Base-by-base conservation (phyloP, 768 basidiomycete species). In the Suillus spraguei region DNA sequence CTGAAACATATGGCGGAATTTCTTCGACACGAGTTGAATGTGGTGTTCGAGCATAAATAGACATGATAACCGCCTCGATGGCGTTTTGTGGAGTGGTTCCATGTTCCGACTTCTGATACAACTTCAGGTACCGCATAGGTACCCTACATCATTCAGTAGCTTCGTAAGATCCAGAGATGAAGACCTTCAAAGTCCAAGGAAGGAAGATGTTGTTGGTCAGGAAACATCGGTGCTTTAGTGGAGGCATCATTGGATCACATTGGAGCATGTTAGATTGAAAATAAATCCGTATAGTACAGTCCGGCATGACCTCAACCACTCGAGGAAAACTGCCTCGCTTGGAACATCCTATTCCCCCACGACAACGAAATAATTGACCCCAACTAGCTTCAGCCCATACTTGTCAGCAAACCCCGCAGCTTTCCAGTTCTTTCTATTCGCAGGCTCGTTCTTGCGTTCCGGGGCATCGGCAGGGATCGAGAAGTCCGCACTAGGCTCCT, bases 291-390 rank as follows among this genome's bases (percentile, higher is more conserved):
- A 7, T 36, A 14, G 35, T 10, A 39, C 55, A 11, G 3, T 14
- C 9, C 24, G 5, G 24, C 55, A 39, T 36, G 10, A n/a, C 54
- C 36, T 54, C 33, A 14, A 24, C 36, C 38, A 24, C 20, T 28
- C 14, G 3, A 28, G 24, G 24, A 49, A 3, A 28, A 14, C 24
- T 28, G 24, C 38, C 17, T 10, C 54, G 33, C 53, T 22, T 36
- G 2, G n/a, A n/a, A 54, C 53, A 28, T 54, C 35, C 47, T 56
- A 71, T 22, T 71, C 67, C 8, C 64, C 66, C 2, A 71, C 74
- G 8, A 84, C 81, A 56, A 83, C 63, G 67, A 88, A 83, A 69
- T 82, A 88, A 67, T 84, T 88, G 16, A 80, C 84, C 14, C 84
- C 88, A 22, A 88, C 85, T 6, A 88, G 74, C 71, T 80, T 83